A percentile compares a stretch with the other conserved stretches of the same genome.
phyloP scores from a whole-genome alignment of 106 monocot species.

The Acorus gramineus region DNA sequence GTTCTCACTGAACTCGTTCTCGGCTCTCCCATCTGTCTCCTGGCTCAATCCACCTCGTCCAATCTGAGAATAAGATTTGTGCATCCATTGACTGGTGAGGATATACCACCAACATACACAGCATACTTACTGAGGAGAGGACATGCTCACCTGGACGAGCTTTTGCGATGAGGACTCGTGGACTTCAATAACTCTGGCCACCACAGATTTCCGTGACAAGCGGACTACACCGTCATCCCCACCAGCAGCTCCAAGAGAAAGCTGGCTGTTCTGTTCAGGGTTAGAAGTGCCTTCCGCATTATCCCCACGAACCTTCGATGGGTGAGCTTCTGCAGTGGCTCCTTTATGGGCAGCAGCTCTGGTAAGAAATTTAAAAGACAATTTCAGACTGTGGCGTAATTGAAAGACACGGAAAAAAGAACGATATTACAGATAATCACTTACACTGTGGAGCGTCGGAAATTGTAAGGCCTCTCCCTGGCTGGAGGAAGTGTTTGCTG shows the following conservation, averaged over 20 bases:
- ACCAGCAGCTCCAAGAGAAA: not conserved
- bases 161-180: constrained; percentile 31
- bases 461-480: constrained; percentile 57
- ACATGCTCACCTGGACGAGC: constrained; percentile 8
- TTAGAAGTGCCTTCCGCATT: constrained; percentile 27
- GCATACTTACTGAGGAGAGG: no score
- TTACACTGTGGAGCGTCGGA: constrained; percentile 57
- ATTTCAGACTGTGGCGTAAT: no score
- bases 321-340: constrained; percentile 9
- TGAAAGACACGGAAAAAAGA: not conserved
- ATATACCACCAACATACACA: no score
- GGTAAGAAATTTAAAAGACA: constrained; percentile 12
- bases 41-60: constrained; percentile 3
- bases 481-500: constrained; percentile 23
- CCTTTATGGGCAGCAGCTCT: constrained; percentile 8
- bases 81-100: no score
- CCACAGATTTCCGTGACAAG: constrained; percentile 8
- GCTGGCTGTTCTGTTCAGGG: not conserved
- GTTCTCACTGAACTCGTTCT: constrained; percentile 16
- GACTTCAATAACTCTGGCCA: constrained; percentile 21
- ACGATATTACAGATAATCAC: constrained; percentile 3
- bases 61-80: no score
- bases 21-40: not conserved
- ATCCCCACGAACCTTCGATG: constrained; percentile 6
- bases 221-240: constrained; percentile 5